Evolutionary conservation across 1,139 yeast species (phyloP).

Genomic region (Yamadazyma oceani): DNA sequence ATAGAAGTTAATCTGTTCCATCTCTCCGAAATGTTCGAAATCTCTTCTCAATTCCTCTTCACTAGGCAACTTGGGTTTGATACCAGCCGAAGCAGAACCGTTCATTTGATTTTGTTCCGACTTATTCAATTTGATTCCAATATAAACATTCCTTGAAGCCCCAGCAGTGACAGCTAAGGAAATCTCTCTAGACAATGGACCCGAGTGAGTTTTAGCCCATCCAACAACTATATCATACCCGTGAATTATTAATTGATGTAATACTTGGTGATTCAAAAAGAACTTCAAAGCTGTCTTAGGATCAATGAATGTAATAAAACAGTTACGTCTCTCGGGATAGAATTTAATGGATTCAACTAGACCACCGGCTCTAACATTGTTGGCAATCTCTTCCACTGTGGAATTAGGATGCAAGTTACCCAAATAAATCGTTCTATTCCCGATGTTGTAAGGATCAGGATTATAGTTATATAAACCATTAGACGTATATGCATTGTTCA

Average conservation of each 20-base stretch:
- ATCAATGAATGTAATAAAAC: constrained; percentile 48
- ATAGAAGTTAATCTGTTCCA: constrained; percentile 49
- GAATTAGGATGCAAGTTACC: constrained; percentile 48
- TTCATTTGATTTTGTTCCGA: constrained; percentile 11
- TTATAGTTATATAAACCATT: constrained; percentile 10
- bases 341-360: constrained; percentile 41
- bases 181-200: constrained; percentile 39
- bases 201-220: constrained; percentile 49
- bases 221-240: constrained; percentile 47
- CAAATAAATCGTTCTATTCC: constrained; percentile 45
- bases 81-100: constrained; percentile 2
- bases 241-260: constrained; percentile 47
- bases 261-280: constrained; percentile 43
- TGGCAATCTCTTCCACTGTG: constrained; percentile 50
- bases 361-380: constrained; percentile 51
- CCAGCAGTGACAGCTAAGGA: constrained; percentile 49
- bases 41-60: constrained; percentile 45
- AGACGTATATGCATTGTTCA: not conserved
- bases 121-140: constrained; percentile 38
- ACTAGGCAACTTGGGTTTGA: constrained; percentile 27
- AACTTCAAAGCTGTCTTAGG: constrained; percentile 43
- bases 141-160: constrained; percentile 49
- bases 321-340: constrained; percentile 38
- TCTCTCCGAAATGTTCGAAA: constrained; percentile 39
- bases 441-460: constrained; percentile 29